Evolutionary conservation across 2,329 filamentous ascomycete species (phyloP), one percentile per base, ranked within the genome.

Genomic region (Ascocoryne sarcoides): DNA sequence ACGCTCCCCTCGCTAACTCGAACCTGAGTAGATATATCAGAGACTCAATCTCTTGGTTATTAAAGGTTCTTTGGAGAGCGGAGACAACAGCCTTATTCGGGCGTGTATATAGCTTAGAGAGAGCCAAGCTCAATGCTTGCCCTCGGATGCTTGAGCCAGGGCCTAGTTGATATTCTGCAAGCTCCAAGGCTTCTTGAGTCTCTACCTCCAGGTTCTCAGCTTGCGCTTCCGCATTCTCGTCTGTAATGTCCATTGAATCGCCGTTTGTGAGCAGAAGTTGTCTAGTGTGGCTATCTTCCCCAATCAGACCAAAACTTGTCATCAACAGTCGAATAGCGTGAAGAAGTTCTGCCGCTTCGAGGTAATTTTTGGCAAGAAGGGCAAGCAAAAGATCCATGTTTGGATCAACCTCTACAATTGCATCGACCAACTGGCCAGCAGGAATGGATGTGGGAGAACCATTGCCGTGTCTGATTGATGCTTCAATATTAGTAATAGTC

Each of bases 1-100:
- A 90, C 21, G 80, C 79, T 42, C 84, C 84, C 48, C 79, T 76
- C 37, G 79, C 75, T 33, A 90, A 69, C 62, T 89, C 82, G 48
- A 82, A 70, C 41, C 84, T 77, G 20, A 90, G 68, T 4, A 88
- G 68, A 49, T 82, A 75, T 51, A 89, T 80, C 39, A 90, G 70
- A 26, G 79, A 78, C 9, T 86, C 66, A 17, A 83, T 75, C 50
- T 89, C 81, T 47, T 81, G 72, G 2, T 76, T 78, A 35, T 73
- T 70, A 44, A 86, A 74, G 19, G 71, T 72, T 9, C 69, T 67
- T 30, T 81, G 77, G 32, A 90, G 69, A 3, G 75, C 74, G 39
- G 72, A 69, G 34, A 82, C 73, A 31, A 84, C 79, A 1, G 70
- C 62, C 0, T 68, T 54, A 4, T 71, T 63, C 4, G 83, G 76